Evolutionary conservation across 2,329 filamentous ascomycete species (phyloP).

Genomic region (Acarospora socialis): DNA sequence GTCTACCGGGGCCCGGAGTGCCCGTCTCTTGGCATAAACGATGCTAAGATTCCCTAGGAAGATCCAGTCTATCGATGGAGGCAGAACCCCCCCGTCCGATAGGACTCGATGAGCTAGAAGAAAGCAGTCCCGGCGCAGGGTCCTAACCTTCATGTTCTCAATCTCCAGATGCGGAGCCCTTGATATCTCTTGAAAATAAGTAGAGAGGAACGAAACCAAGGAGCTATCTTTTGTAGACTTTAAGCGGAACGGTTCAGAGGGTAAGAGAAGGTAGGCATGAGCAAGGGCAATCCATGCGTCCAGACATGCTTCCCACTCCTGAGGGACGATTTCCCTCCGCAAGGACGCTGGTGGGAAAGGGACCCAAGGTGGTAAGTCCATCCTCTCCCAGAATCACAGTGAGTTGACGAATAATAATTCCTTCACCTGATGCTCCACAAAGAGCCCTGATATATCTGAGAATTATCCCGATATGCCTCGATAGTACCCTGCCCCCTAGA

Average conservation of each 20-base stretch:
- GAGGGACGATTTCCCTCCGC: constrained; percentile 48
- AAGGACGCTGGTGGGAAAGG: constrained; percentile 59
- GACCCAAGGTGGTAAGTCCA: constrained; percentile 54
- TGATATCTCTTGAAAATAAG: constrained; percentile 47
- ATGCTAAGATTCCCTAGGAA: constrained; percentile 56
- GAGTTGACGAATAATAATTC: neutral
- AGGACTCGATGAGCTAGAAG: constrained; percentile 47
- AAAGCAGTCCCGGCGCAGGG: constrained; percentile 51
- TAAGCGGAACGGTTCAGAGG: constrained; percentile 40
- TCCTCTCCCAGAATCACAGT: constrained; percentile 6
- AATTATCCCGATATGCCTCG: too few species aligned
- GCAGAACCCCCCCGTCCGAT: constrained; percentile 29
- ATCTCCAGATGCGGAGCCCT: constrained; percentile 13
- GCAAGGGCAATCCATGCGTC: constrained; percentile 61
- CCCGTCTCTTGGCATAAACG: constrained; percentile 50
- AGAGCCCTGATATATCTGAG: neutral
- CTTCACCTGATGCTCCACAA: neutral
- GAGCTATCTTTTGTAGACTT: constrained; percentile 43
- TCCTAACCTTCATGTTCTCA: constrained; percentile 25
- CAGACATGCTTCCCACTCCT: constrained; percentile 66
- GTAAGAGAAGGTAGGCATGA: constrained; percentile 47
- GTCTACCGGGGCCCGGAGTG: too few species aligned
- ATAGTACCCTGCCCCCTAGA: too few species aligned
- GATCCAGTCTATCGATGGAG: constrained; percentile 42
- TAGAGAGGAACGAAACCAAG: constrained; percentile 47